phyloP scores from a whole-genome alignment of 148 eudicot species.

The Amaranthus cruentus region DNA sequence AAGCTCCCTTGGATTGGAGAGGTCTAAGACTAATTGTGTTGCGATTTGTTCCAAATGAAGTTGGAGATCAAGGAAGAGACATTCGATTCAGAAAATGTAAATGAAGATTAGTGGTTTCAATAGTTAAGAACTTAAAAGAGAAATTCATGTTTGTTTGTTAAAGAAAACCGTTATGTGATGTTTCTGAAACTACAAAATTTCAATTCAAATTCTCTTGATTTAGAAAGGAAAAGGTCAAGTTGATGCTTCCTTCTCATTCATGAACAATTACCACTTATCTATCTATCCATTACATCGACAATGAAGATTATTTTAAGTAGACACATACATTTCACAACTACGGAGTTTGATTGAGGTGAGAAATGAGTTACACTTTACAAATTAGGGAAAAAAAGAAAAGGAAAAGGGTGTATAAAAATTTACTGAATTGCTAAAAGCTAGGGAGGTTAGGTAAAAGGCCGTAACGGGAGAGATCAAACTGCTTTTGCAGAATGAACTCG shows the following conservation, averaged over 20 bases:
- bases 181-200: too few relatives aligned
- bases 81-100: neutral
- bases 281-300: neutral
- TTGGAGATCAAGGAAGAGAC: neutral
- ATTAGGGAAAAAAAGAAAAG: neutral
- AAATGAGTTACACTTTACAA: constrained; percentile 31
- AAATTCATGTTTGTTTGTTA: too few relatives aligned
- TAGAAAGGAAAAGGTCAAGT: too few relatives aligned
- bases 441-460: neutral
- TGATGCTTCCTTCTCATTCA: neutral
- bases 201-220: too few relatives aligned
- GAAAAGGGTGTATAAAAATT: neutral
- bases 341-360: constrained; percentile 11
- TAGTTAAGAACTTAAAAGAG: too few relatives aligned
- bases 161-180: too few relatives aligned
- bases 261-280: neutral
- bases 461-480: constrained; percentile 10
- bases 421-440: neutral
- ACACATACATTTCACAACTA: constrained; percentile 8
- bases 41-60: neutral
- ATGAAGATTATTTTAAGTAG: neutral
- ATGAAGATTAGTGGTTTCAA: neutral
- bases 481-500: constrained; percentile 17
- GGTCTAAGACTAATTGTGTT: constrained; percentile 8
- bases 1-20: constrained; percentile 68